Evolutionary conservation across 495 filamentous ascomycete genomes (phyloP).

Genomic region (Aspergillus ellipticus): DNA sequence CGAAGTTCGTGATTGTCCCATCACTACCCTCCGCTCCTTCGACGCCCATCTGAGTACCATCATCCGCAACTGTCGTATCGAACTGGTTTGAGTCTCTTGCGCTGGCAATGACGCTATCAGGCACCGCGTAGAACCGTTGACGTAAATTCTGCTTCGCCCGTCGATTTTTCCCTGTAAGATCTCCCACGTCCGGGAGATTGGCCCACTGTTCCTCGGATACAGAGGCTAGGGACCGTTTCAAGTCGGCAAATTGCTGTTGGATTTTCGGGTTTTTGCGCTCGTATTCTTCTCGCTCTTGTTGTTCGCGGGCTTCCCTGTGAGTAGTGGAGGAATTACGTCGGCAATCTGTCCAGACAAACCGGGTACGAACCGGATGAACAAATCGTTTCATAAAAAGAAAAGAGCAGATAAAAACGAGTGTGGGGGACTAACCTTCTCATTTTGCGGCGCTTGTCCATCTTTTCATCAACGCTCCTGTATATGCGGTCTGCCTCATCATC

Average conservation of each 20-base stretch:
- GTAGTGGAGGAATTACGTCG: conserved; percentile 65
- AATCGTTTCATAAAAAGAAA: conserved; percentile 42
- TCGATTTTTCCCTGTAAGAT: conserved; percentile 90
- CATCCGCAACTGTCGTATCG: conserved; percentile 78
- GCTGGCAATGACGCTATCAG: conserved; percentile 90
- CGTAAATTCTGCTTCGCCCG: conserved; percentile 75
- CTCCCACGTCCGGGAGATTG: conserved; percentile 89
- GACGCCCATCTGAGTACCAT: conserved; percentile 53
- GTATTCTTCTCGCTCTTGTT: conserved; percentile 87
- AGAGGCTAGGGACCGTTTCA: conserved; percentile 82
- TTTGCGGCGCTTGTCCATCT: conserved; percentile 86
- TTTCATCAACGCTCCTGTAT: conserved; percentile 92
- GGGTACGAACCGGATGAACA: conserved; percentile 63
- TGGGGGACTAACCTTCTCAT: conserved; percentile 78
- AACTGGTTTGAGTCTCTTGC: conserved; percentile 77
- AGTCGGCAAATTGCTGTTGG: conserved; percentile 94
- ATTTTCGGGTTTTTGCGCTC: conserved; percentile 98
- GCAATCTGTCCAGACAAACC: conserved; percentile 75
- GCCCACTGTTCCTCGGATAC: conserved; percentile 97
- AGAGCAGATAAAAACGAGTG: conserved; percentile 13
- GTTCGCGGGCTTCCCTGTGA: conserved; percentile 92
- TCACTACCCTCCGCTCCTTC: conserved; percentile 54
- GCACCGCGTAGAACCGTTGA: conserved; percentile 91
- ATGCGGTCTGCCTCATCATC: conserved; percentile 97
- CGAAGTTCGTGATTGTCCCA: conserved; percentile 95